Percentiles rank a stretch among this genome's conserved stretches.
Conservation (phyloP, 2,329 filamentous ascomycete species). For the Cordyceps pruinosa region DNA sequence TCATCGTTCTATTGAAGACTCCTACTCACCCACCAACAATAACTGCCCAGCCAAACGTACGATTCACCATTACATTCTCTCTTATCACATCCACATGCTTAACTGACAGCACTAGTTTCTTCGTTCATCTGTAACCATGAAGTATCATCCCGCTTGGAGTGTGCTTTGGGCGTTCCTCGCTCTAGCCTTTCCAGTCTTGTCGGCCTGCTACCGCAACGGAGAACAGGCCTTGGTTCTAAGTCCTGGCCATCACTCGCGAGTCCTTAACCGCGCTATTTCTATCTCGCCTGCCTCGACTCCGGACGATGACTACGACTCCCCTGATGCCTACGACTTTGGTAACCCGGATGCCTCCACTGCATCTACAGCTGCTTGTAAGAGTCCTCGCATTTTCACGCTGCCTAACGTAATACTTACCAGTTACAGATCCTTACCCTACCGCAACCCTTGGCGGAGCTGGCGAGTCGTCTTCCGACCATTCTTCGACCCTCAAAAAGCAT, state of each 20-base stretch:
- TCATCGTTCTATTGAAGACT: background rate
- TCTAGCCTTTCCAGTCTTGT: background rate
- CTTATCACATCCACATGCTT: background rate
- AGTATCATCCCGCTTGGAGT: background rate
- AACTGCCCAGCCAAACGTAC: background rate
- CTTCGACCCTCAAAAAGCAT: background rate
- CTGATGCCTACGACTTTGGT: slow-evolving; percentile 4
- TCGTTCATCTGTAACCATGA: background rate
- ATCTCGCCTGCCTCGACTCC: too few species aligned
- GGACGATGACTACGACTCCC: background rate
- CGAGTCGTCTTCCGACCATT: background rate
- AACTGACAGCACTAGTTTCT: background rate
- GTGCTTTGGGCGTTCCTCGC: background rate
- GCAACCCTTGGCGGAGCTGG: background rate
- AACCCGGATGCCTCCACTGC: background rate
- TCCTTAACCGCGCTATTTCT: background rate
- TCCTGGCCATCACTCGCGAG: background rate
- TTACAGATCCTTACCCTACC: background rate
- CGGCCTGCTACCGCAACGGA: background rate
- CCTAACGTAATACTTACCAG: background rate
- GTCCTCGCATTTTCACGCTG: too few species aligned
- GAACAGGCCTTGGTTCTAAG: background rate
- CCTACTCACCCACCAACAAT: background rate
- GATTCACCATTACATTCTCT: background rate
- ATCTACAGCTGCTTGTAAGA: background rate